A percentile compares a stretch with the other conserved stretches of the same genome.
Evolutionary conservation across 331 rosid genomes (phyloP).

Genomic region (Phaseolus coccineus): DNA sequence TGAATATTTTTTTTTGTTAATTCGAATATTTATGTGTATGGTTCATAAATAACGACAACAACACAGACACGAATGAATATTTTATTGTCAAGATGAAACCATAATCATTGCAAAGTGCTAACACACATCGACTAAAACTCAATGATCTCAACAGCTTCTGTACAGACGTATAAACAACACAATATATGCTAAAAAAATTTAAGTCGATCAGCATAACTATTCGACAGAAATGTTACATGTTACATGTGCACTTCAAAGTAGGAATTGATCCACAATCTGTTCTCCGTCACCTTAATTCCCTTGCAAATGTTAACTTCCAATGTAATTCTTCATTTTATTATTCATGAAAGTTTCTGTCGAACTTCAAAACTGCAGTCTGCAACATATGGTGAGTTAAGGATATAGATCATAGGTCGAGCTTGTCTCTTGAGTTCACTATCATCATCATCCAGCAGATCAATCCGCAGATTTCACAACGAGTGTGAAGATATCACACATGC

Average conservation of each 20-base stretch:
- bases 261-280: slow-evolving; percentile 26
- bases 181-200: background rate
- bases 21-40: background rate
- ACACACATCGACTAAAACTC: background rate
- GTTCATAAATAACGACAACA: background rate
- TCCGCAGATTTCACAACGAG: slow-evolving; percentile 45
- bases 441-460: background rate
- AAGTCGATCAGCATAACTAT: background rate
- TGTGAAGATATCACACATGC: slow-evolving; percentile 54
- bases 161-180: background rate
- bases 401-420: background rate
- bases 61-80: background rate
- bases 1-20: background rate
- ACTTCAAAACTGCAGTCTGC: slow-evolving; percentile 44
- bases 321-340: slow-evolving; percentile 53
- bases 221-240: slow-evolving; percentile 8
- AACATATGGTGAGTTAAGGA: slow-evolving; percentile 65
- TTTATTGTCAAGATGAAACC: background rate
- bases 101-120: background rate
- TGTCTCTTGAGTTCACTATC: background rate
- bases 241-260: slow-evolving; percentile 35
- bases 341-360: background rate
- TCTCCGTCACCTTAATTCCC: slow-evolving; percentile 44
- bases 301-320: slow-evolving; percentile 62
- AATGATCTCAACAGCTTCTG: background rate